These are phyloP conservation scores for Tolypocladium album DNA, from an alignment of 2,329 filamentous ascomycete genomes.

Conservation along the genomic window DNA sequence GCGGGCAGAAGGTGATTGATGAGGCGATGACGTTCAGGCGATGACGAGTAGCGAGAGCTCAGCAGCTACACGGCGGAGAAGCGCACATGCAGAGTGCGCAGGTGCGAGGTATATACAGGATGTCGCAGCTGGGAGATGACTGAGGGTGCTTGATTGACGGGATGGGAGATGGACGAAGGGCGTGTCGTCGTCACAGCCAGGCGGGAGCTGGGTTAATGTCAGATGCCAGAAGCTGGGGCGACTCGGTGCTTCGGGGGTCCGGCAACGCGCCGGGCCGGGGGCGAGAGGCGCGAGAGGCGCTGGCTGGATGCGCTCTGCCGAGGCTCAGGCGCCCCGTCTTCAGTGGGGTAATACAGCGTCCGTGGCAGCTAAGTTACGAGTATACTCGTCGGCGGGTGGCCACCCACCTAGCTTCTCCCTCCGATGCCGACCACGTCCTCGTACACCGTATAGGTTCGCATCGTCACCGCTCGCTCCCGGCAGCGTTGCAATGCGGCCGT, in stretches of 20 bases:
- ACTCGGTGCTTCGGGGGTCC: background rate
- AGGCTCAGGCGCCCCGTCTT: conserved; percentile 6
- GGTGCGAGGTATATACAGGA: background rate
- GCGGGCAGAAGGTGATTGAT: background rate
- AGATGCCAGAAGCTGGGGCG: background rate
- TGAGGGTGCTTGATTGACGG: background rate
- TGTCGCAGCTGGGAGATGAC: background rate
- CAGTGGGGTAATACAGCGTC: background rate
- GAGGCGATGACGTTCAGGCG: background rate
- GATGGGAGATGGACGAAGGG: background rate
- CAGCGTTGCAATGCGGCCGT: background rate
- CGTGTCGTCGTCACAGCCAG: background rate
- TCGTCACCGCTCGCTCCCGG: background rate
- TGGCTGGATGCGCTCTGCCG: background rate
- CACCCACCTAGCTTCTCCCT: no score
- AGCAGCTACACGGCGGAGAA: background rate
- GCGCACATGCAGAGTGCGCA: background rate
- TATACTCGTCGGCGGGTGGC: no score
- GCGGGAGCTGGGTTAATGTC: background rate
- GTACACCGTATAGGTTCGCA: background rate
- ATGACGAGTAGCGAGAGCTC: background rate
- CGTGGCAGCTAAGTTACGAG: background rate
- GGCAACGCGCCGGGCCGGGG: background rate
- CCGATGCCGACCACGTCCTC: no score
- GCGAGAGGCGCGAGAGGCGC: background rate